Percentiles rank a stretch among this genome's conserved stretches.
phyloP scores from a whole-genome alignment of 1,284 basidiomycete genomes.

The Puccinia hordei region DNA sequence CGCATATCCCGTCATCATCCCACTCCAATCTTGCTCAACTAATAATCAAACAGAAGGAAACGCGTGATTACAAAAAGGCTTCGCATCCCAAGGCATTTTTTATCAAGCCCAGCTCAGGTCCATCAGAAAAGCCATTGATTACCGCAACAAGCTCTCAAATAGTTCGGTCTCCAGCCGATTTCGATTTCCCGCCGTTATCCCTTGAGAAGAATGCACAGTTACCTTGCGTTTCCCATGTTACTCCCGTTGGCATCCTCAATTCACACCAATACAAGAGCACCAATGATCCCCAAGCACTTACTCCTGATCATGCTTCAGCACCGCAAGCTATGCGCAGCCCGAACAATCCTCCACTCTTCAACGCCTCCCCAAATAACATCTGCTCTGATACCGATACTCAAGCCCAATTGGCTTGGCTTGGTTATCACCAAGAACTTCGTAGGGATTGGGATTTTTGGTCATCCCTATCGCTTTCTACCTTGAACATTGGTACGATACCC shows the following conservation, averaged over 20 bases:
- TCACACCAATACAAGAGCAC: not conserved
- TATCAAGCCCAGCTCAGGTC: constrained; percentile 12
- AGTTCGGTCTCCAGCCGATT: constrained; percentile 26
- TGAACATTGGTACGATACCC: constrained; percentile 48
- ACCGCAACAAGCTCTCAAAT: constrained; percentile 41
- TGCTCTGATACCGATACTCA: constrained; percentile 37
- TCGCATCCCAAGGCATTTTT: constrained; percentile 39
- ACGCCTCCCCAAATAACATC: not conserved
- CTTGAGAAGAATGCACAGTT: not conserved
- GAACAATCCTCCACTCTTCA: not conserved
- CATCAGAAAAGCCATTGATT: constrained; percentile 14
- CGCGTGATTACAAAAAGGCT: constrained; percentile 15
- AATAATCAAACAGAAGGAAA: constrained; percentile 26
- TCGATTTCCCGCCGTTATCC: constrained; percentile 40
- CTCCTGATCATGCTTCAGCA: not conserved
- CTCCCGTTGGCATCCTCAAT: not conserved
- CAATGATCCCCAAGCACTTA: not conserved
- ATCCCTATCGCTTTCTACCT: constrained; percentile 35
- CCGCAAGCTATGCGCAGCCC: not conserved
- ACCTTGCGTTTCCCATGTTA: not conserved
- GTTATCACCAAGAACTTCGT: constrained; percentile 47
- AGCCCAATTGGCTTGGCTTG: constrained; percentile 46
- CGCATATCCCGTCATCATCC: not conserved
- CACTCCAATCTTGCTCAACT: constrained; percentile 22
- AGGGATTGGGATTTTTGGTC: constrained; percentile 50